Evolutionary conservation across 768 basidiomycete genomes (phyloP).

Genomic region (Asterophora parasitica): DNA sequence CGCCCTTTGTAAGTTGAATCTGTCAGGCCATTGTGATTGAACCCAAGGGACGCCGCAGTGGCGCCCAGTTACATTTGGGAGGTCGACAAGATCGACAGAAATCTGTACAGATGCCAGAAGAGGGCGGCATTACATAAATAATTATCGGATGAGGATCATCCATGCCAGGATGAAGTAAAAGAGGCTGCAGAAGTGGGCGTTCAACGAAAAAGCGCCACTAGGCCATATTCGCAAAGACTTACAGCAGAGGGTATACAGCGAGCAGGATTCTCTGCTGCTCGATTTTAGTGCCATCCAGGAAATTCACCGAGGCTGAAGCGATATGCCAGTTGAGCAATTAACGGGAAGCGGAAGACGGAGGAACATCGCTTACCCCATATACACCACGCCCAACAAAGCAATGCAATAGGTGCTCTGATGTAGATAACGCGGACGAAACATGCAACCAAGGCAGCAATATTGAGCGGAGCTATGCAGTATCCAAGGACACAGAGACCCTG

Average conservation of each 20-base stretch:
- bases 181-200: slow-evolving; percentile 39
- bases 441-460: slow-evolving; percentile 84
- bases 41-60: neutral
- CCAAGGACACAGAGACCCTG: slow-evolving; percentile 93
- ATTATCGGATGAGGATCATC: slow-evolving; percentile 92
- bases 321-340: neutral
- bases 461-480: slow-evolving; percentile 91
- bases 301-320: slow-evolving; percentile 80
- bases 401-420: slow-evolving; percentile 79
- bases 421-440: slow-evolving; percentile 84
- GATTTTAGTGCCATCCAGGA: slow-evolving; percentile 92
- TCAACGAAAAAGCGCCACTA: neutral
- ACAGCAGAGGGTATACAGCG: slow-evolving; percentile 95
- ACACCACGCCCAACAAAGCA: slow-evolving; percentile 92
- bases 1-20: neutral
- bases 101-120: neutral
- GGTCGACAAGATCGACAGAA: neutral
- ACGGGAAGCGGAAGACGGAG: neutral
- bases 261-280: slow-evolving; percentile 86
- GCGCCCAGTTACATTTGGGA: too few relatives aligned
- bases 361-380: slow-evolving; percentile 80
- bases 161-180: slow-evolving; percentile 94
- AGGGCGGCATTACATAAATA: slow-evolving; percentile 2
- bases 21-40: neutral
- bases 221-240: slow-evolving; percentile 23